phyloP scores from a whole-genome alignment of 169 alveolate species.

The Plasmodium knowlesi region DNA sequence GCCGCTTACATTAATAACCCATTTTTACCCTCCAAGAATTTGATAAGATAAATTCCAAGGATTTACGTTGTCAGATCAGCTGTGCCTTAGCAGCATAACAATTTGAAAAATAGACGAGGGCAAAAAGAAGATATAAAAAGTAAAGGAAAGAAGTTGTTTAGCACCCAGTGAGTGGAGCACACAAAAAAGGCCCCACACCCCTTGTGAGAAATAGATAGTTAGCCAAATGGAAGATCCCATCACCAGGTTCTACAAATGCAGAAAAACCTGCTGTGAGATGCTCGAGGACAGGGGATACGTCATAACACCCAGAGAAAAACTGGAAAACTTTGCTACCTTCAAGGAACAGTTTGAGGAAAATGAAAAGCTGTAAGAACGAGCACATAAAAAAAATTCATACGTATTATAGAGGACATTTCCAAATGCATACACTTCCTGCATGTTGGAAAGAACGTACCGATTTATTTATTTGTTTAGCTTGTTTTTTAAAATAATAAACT shows the following conservation, averaged over 20 bases:
- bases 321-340: conserved; percentile 88
- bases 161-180: background rate
- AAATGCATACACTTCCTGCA: background rate
- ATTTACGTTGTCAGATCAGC: background rate
- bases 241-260: conserved; percentile 89
- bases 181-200: background rate
- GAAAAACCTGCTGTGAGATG: conserved; percentile 93
- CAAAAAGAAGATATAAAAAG: background rate
- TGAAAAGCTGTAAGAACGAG: conserved; percentile 78
- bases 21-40: background rate
- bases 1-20: background rate
- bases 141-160: background rate
- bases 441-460: background rate
- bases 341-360: conserved; percentile 86
- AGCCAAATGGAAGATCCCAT: conserved; percentile 89
- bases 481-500: background rate
- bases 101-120: background rate
- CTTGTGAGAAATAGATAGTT: background rate
- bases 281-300: conserved; percentile 93
- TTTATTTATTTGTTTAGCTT: background rate
- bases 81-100: background rate
- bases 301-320: conserved; percentile 87
- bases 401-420: background rate
- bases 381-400: background rate
- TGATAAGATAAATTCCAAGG: background rate